Evolutionary conservation across 148 eudicot species (phyloP).

Genomic region (Fagopyrum tataricum): DNA sequence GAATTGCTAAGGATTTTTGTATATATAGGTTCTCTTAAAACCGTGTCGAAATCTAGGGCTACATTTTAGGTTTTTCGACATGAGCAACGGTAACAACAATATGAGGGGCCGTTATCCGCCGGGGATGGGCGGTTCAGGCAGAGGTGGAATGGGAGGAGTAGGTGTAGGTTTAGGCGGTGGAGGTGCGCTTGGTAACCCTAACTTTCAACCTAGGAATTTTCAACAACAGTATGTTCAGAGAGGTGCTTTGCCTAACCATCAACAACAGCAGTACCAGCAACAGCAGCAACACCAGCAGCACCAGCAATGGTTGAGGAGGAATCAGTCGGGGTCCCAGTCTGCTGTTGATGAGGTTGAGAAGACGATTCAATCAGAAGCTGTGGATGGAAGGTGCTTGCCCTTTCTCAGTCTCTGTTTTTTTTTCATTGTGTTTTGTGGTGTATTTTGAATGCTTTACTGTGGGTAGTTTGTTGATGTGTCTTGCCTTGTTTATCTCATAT

Average conservation of each 20-base stretch:
- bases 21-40: slow-evolving; percentile 7
- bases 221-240: slow-evolving; percentile 18
- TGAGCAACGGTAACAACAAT: slow-evolving; percentile 14
- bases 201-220: slow-evolving; percentile 17
- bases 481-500: too few species aligned
- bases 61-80: slow-evolving; percentile 10
- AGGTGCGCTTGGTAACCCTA: slow-evolving; percentile 9
- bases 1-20: slow-evolving; percentile 10
- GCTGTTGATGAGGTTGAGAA: slow-evolving; percentile 59
- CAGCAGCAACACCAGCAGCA: slow-evolving; percentile 36
- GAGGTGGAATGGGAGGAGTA: slow-evolving; percentile 14
- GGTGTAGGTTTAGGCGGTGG: slow-evolving; percentile 15
- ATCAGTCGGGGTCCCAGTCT: slow-evolving; percentile 38
- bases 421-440: background rate
- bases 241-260: slow-evolving; percentile 14
- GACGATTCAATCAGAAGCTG: slow-evolving; percentile 66
- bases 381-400: slow-evolving; percentile 40
- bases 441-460: too few species aligned
- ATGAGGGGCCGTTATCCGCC: slow-evolving; percentile 20
- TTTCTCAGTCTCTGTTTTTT: background rate
- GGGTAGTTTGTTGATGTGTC: too few species aligned
- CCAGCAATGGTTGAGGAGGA: slow-evolving; percentile 71
- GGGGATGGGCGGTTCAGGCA: slow-evolving; percentile 17
- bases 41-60: slow-evolving; percentile 8
- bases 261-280: slow-evolving; percentile 19